Evolutionary conservation across 2,329 filamentous ascomycete genomes (phyloP).

Genomic region (Fusarium hostae): DNA sequence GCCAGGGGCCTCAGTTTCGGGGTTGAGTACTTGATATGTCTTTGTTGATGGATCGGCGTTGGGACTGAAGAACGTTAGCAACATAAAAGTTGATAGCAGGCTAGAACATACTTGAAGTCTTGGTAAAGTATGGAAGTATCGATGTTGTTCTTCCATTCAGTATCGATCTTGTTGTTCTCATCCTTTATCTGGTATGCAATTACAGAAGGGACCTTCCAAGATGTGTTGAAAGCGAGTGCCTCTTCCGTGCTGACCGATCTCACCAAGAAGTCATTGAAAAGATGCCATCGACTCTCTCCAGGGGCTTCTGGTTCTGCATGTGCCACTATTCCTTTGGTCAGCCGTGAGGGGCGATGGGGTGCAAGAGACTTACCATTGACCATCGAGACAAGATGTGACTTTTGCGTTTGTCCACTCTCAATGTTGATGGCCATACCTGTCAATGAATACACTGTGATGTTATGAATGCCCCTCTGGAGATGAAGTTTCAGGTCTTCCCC

Average conservation of each 20-base stretch:
- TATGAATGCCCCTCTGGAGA: constrained; percentile 80
- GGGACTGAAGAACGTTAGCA: constrained; percentile 49
- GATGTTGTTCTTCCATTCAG: constrained; percentile 84
- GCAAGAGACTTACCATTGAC: constrained; percentile 73
- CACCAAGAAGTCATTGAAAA: constrained; percentile 98
- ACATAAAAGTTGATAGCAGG: background rate
- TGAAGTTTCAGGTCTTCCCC: constrained; percentile 87
- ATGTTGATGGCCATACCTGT: constrained; percentile 92
- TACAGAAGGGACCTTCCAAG: constrained; percentile 93
- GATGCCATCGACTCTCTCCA: constrained; percentile 81
- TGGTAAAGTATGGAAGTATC: constrained; percentile 87
- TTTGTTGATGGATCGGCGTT: constrained; percentile 54
- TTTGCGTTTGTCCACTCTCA: constrained; percentile 84
- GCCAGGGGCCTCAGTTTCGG: constrained; percentile 71
- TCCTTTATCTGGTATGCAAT: constrained; percentile 86
- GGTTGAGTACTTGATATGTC: constrained; percentile 69
- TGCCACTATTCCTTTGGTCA: constrained; percentile 62
- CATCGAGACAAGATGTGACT: constrained; percentile 89
- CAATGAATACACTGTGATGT: constrained; percentile 89
- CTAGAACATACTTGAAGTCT: constrained; percentile 64
- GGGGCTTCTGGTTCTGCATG: constrained; percentile 71
- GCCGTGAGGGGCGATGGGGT: background rate
- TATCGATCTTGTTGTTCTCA: constrained; percentile 83
- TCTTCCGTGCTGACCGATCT: constrained; percentile 82
- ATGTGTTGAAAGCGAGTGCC: constrained; percentile 86